These are phyloP conservation scores for Elongisporangium prolatum DNA, from an alignment of 352 stramenopile genomes.

Conservation along the genomic window DNA sequence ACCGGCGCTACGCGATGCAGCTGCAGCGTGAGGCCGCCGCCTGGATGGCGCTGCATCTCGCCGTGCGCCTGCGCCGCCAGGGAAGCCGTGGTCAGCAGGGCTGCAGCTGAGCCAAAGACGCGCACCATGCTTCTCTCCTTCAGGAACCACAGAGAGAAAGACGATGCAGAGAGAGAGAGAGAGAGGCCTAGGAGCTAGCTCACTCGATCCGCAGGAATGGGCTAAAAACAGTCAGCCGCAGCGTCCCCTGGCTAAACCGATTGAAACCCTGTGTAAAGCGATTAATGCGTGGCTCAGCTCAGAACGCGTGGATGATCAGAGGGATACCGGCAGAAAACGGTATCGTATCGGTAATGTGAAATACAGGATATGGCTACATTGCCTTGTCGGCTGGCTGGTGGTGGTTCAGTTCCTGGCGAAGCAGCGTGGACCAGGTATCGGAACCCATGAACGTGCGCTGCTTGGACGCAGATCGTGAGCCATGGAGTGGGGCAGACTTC, in stretches of 20 bases:
- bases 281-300: background rate
- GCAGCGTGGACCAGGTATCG: slow-evolving; percentile 34
- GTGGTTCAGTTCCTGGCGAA: slow-evolving; percentile 20
- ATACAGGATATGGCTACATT: background rate
- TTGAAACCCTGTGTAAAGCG: background rate
- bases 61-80: slow-evolving; percentile 4
- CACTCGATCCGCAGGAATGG: background rate
- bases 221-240: background rate
- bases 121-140: slow-evolving; percentile 11
- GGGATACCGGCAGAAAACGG: background rate
- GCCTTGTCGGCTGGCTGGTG: background rate
- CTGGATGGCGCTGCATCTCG: slow-evolving; percentile 2
- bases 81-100: slow-evolving; percentile 8
- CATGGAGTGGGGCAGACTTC: slow-evolving; percentile 6
- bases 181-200: background rate
- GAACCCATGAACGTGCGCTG: slow-evolving; percentile 6
- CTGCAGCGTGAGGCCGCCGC: slow-evolving; percentile 26
- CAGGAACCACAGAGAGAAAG: background rate
- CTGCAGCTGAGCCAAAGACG: slow-evolving; percentile 11
- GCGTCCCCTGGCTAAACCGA: background rate
- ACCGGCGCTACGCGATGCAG: slow-evolving; percentile 28
- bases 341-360: background rate
- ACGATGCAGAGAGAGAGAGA: background rate
- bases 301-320: background rate
- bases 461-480: slow-evolving; percentile 12